These are phyloP conservation scores for Odontarrhena argentea DNA, from an alignment of 345 rosid genomes.

Conservation along the genomic window DNA sequence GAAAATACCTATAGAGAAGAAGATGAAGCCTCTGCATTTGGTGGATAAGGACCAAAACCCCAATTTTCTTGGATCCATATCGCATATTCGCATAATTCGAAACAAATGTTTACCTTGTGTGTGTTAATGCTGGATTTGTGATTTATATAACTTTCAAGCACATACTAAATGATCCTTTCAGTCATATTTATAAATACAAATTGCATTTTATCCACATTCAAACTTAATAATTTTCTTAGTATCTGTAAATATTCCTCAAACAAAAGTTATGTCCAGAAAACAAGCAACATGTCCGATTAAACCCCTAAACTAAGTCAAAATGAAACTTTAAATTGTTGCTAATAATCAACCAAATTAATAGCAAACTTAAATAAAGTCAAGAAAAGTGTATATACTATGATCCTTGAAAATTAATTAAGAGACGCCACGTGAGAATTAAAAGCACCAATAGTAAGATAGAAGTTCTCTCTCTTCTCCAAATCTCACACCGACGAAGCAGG, in stretches of 20 bases:
- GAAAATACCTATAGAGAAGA: constrained; percentile 68
- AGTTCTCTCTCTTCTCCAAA: constrained; percentile 15
- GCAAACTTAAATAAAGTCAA: background rate
- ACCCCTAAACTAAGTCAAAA: background rate
- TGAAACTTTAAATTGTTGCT: background rate
- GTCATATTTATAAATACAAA: too few species aligned
- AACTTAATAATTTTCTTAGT: too few species aligned
- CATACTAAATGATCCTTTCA: too few species aligned
- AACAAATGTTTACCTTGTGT: constrained; percentile 10
- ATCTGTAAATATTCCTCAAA: too few species aligned
- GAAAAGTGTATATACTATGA: background rate
- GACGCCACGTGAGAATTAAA: constrained; percentile 17
- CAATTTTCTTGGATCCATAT: background rate
- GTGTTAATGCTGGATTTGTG: background rate
- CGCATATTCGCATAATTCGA: background rate
- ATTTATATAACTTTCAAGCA: background rate
- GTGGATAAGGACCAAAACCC: background rate
- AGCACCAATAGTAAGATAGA: constrained; percentile 26
- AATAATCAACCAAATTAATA: constrained; percentile 5
- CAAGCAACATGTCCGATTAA: background rate
- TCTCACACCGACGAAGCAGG: constrained; percentile 42
- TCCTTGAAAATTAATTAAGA: background rate
- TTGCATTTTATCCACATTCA: background rate
- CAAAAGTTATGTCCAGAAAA: background rate
- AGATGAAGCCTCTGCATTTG: constrained; percentile 11